phyloP scores from a whole-genome alignment of 2,329 filamentous ascomycete species.

The Hymenoscyphus linearis region DNA sequence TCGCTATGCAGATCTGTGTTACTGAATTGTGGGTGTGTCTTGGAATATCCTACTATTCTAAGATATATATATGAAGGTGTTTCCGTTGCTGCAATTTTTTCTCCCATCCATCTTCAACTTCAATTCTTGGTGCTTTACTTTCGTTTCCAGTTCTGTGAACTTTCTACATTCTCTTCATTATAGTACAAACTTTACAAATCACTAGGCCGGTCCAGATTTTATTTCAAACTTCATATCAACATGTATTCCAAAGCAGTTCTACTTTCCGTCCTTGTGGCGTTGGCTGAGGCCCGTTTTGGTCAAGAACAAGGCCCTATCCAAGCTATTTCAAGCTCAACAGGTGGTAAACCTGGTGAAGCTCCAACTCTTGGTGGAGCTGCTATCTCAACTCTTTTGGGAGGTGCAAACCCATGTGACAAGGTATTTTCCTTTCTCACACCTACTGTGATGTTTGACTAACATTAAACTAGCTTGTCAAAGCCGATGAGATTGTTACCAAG shows the following conservation, averaged over 20 bases:
- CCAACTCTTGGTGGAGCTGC: conserved; percentile 58
- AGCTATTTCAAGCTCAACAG: conserved; percentile 49
- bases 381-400: conserved; percentile 57
- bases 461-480: conserved; percentile 47
- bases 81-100: not conserved
- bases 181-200: not conserved
- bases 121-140: conserved; percentile 1
- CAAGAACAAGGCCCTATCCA: conserved; percentile 55
- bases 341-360: conserved; percentile 53
- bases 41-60: not conserved
- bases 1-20: not conserved
- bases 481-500: conserved; percentile 57
- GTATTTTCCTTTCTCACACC: conserved; percentile 35
- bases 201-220: conserved; percentile 7
- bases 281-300: conserved; percentile 45
- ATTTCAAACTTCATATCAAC: not conserved
- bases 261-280: conserved; percentile 10
- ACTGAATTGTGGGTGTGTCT: not conserved
- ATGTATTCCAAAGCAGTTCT: conserved; percentile 7
- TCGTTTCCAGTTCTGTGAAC: conserved; percentile 6
- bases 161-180: conserved; percentile 9
- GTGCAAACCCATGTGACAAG: conserved; percentile 58
- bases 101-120: conserved; percentile 1
- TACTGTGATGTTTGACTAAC: conserved; percentile 9
- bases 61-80: not conserved